Conservation (phyloP, 1,284 basidiomycete genomes). For the Malassezia slooffiae region DNA sequence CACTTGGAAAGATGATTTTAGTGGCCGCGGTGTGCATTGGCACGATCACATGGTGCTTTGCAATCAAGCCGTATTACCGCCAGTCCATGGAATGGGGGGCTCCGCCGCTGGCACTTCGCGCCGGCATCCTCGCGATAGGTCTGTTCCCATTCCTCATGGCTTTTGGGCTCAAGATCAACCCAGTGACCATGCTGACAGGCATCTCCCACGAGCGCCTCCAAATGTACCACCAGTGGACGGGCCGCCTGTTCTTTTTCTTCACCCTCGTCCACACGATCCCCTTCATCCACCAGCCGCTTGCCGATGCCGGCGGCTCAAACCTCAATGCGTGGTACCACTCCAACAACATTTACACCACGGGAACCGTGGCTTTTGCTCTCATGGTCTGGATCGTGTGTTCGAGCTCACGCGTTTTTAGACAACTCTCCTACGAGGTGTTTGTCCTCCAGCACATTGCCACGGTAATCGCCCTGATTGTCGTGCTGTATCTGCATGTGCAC, state of each 20-base stretch:
- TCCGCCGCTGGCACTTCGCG: constrained; percentile 30
- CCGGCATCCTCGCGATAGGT: constrained; percentile 30
- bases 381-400: constrained; percentile 22
- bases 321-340: constrained; percentile 16
- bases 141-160: constrained; percentile 34
- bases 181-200: constrained; percentile 27
- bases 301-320: constrained; percentile 19
- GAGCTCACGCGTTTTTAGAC: constrained; percentile 1
- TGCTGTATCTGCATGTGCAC: not conserved
- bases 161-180: constrained; percentile 31
- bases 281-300: constrained; percentile 28
- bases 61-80: not conserved
- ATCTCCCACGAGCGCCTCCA: constrained; percentile 32
- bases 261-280: constrained; percentile 31
- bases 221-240: constrained; percentile 39
- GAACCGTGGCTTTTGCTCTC: constrained; percentile 28
- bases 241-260: constrained; percentile 31
- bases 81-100: not conserved
- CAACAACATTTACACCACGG: constrained; percentile 24
- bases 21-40: no score
- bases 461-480: constrained; percentile 26
- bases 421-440: constrained; percentile 33
- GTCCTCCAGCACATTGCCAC: constrained; percentile 28
- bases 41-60: constrained; percentile 2
- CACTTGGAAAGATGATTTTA: no score